These are phyloP conservation scores for Phytopythium aichiense DNA, from an alignment of 352 stramenopile genomes.

Conservation along the genomic window DNA sequence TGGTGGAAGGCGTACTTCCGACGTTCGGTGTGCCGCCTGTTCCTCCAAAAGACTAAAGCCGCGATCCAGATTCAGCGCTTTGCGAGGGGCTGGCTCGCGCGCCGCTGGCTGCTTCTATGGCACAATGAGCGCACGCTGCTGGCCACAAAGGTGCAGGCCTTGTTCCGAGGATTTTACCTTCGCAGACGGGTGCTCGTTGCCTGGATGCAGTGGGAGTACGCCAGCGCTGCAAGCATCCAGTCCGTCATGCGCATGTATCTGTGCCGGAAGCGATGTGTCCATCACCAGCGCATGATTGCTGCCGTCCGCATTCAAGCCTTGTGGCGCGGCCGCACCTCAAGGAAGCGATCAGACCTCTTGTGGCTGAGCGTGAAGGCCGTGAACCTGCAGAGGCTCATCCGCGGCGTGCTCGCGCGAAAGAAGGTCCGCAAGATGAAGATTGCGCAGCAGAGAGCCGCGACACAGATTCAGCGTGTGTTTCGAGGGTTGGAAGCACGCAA, in stretches of 20 bases:
- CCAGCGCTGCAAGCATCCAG: slow-evolving; percentile 64
- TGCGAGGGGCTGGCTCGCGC: slow-evolving; percentile 46
- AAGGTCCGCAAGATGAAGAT: slow-evolving; percentile 15
- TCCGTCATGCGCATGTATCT: slow-evolving; percentile 52
- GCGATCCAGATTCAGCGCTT: slow-evolving; percentile 52
- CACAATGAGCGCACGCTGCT: slow-evolving; percentile 45
- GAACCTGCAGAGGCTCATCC: slow-evolving; percentile 52
- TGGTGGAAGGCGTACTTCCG: slow-evolving; percentile 51
- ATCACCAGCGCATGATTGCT: slow-evolving; percentile 24
- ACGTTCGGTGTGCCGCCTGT: slow-evolving; percentile 39
- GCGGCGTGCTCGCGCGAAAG: slow-evolving; percentile 44
- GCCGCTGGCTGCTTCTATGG: slow-evolving; percentile 44
- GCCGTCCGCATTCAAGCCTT: slow-evolving; percentile 57
- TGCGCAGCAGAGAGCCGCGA: slow-evolving; percentile 20
- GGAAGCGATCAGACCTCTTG: slow-evolving; percentile 39
- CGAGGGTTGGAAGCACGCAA: slow-evolving; percentile 45
- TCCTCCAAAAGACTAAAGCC: slow-evolving; percentile 35
- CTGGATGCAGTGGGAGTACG: slow-evolving; percentile 53
- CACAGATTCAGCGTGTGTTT: slow-evolving; percentile 68
- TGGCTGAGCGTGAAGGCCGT: slow-evolving; percentile 45
- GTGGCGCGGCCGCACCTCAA: slow-evolving; percentile 45
- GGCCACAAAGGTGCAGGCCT: slow-evolving; percentile 50
- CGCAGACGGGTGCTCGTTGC: slow-evolving; percentile 33
- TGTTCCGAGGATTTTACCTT: slow-evolving; percentile 52
- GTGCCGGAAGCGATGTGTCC: slow-evolving; percentile 10